Evolutionary conservation across 1,284 basidiomycete genomes (phyloP).

Genomic region (Cerioporus squamosus): DNA sequence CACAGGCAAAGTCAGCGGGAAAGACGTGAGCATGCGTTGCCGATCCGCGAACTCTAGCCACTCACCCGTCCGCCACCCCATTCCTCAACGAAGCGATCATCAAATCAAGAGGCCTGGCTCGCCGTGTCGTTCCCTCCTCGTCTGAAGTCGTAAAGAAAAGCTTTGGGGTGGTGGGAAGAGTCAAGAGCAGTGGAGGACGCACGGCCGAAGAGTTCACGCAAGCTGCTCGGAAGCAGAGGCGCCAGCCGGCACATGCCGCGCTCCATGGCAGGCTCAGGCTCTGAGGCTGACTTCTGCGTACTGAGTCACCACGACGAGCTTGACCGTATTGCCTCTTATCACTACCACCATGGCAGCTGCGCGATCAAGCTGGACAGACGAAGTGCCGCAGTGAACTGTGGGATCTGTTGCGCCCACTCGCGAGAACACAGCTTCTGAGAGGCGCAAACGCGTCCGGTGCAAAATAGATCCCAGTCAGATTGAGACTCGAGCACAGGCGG

Average conservation of each 20-base stretch:
- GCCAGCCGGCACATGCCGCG: constrained; percentile 8
- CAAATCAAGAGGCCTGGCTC: constrained; percentile 12
- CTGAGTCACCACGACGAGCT: too few relatives aligned
- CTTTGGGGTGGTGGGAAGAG: constrained; percentile 7
- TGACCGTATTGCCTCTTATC: too few relatives aligned
- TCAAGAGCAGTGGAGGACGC: constrained; percentile 1
- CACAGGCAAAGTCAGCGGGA: background rate
- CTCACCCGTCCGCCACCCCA: constrained; percentile 38
- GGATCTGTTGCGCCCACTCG: too few relatives aligned
- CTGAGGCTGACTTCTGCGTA: too few relatives aligned
- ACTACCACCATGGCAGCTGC: too few relatives aligned
- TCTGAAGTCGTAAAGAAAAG: background rate
- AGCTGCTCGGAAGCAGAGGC: constrained; percentile 5
- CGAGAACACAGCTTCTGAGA: too few relatives aligned
- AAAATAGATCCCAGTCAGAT: too few relatives aligned
- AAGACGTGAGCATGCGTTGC: background rate
- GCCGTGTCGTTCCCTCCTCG: background rate
- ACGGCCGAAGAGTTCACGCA: constrained; percentile 18
- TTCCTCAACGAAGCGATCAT: constrained; percentile 40
- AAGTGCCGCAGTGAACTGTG: too few relatives aligned
- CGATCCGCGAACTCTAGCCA: constrained; percentile 1
- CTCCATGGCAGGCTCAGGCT: too few relatives aligned
- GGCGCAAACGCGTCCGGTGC: too few relatives aligned
- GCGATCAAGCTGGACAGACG: too few relatives aligned
- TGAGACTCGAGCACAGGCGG: too few relatives aligned